These are phyloP conservation scores for Gonapodya sp. DNA, from an alignment of 192 early-diverging fungal species.

Conservation along the genomic window DNA sequence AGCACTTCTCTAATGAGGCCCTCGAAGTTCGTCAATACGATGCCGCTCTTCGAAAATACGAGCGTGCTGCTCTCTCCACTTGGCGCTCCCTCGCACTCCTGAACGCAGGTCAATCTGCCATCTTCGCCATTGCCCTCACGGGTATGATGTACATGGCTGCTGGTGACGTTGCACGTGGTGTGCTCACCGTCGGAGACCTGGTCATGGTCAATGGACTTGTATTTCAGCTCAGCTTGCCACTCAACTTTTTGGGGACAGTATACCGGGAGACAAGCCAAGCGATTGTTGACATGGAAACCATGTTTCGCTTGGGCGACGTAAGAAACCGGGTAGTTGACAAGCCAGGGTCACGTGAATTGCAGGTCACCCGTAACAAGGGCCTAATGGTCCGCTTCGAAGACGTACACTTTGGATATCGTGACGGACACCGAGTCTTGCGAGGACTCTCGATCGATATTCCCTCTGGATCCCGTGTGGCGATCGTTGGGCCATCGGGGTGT, in stretches of 20 bases:
- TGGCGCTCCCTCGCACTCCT: slow-evolving; percentile 77
- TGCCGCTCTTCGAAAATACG: slow-evolving; percentile 77
- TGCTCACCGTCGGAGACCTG: slow-evolving; percentile 90
- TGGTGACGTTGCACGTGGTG: slow-evolving; percentile 65
- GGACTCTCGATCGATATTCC: slow-evolving; percentile 74
- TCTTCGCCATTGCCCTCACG: slow-evolving; percentile 88
- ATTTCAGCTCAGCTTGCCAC: slow-evolving; percentile 92
- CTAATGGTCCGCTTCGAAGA: slow-evolving; percentile 52
- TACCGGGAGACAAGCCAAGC: slow-evolving; percentile 94
- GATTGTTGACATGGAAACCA: slow-evolving; percentile 92
- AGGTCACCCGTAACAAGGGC: slow-evolving; percentile 8
- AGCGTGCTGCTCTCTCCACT: slow-evolving; percentile 86
- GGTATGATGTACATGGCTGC: slow-evolving; percentile 95
- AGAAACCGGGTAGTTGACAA: slow-evolving; percentile 28
- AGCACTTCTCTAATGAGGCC: slow-evolving; percentile 90
- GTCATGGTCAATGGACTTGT: slow-evolving; percentile 98
- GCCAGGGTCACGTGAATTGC: slow-evolving; percentile 24
- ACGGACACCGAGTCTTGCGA: slow-evolving; percentile 44
- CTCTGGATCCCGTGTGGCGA: slow-evolving; percentile 73
- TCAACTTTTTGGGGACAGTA: slow-evolving; percentile 96
- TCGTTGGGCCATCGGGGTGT: slow-evolving; percentile 91
- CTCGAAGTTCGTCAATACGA: slow-evolving; percentile 88
- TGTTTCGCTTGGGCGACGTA: slow-evolving; percentile 76
- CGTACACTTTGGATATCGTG: slow-evolving; percentile 81
- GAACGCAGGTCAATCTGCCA: slow-evolving; percentile 91